A percentile compares a stretch with the other conserved stretches of the same genome.
These are phyloP conservation scores for Clavispora phyllophila DNA, from an alignment of 805 yeast genomes.

Conservation along the genomic window DNA sequence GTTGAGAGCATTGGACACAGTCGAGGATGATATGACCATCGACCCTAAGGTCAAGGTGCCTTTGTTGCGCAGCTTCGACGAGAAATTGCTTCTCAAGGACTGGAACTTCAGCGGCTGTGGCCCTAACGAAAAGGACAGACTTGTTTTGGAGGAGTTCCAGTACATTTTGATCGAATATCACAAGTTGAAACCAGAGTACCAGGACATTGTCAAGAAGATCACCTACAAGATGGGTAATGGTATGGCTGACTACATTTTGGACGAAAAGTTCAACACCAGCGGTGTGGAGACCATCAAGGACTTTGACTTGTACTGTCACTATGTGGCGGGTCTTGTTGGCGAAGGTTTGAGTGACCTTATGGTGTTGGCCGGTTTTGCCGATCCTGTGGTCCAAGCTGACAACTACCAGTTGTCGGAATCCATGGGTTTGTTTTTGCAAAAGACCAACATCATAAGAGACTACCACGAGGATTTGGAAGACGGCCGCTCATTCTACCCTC, in stretches of 20 bases:
- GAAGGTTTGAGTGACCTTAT: slow-evolving; percentile 87
- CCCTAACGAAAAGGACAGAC: slow-evolving; percentile 75
- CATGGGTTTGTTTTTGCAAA: slow-evolving; percentile 94
- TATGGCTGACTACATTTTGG: slow-evolving; percentile 88
- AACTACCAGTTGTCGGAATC: slow-evolving; percentile 61
- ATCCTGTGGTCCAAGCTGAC: slow-evolving; percentile 41
- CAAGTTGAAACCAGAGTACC: slow-evolving; percentile 67
- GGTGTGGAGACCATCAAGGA: slow-evolving; percentile 79
- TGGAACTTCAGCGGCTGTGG: slow-evolving; percentile 81
- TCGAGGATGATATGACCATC: slow-evolving; percentile 93
- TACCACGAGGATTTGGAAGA: slow-evolving; percentile 87
- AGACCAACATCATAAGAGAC: slow-evolving; percentile 94
- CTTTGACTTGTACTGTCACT: slow-evolving; percentile 88
- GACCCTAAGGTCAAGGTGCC: slow-evolving; percentile 69
- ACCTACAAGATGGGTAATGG: slow-evolving; percentile 91
- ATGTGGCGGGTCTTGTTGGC: slow-evolving; percentile 97
- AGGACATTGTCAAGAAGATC: slow-evolving; percentile 71
- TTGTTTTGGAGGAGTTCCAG: slow-evolving; percentile 77
- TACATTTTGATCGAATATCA: slow-evolving; percentile 66
- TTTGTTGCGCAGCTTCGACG: slow-evolving; percentile 61
- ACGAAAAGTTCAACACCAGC: slow-evolving; percentile 69
- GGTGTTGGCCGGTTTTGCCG: slow-evolving; percentile 69
- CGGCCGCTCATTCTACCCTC: slow-evolving; percentile 94
- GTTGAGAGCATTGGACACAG: slow-evolving; percentile 87
- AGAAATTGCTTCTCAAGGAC: slow-evolving; percentile 55